Base-by-base conservation (phyloP, 768 basidiomycete species). In the Lactifluus pinguis region DNA sequence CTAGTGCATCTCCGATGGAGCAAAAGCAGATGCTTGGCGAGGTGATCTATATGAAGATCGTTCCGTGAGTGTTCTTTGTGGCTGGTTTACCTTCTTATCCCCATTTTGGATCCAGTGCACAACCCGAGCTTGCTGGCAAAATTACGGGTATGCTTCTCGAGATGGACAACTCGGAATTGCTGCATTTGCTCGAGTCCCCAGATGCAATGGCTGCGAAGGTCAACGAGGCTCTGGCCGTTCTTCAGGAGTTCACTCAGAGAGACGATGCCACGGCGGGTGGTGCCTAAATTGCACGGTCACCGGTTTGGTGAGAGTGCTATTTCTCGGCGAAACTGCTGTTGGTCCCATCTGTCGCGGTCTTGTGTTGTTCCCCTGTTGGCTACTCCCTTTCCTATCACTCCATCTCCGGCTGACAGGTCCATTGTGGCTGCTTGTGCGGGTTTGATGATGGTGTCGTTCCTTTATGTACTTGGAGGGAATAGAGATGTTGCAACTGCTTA, bases 21-120 rank as follows among this genome's bases (percentile, higher is more conserved):
- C 94, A 98, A 83, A 99, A 99, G 80, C 97, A 99, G 75, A 93
- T 98, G 88, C 80, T 99, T 51, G 97, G 97, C 67, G 97, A 99
- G 76, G 84, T 89, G 53, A 84, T 98, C 67, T 98, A 98, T 77
- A 86, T 95, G 82, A 87, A 84, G 71, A 95, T 98, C 66, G 82
- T 79, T 60, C 70, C 75, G 89, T 92, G 77, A 72, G 90, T 81
- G 42, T 59, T 57, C 38, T 41, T n/a, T 32, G 11, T 60, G 52
- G 57, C 41, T 57, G 63, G 59, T 29, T 10, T 59, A 71, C 41
- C 38, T 3, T 32, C 66, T 25, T 25, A 44, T 25, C 19, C 67
- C 49, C 71, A 55, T 49, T 58, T 25, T 57, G 61, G 50, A 71
- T 92, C 87, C 25, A 72, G 85, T 59, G 21, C 59, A 7, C 87